Evolutionary conservation across 441 rosid genomes (phyloP).

Genomic region (Populus hybrid): DNA sequence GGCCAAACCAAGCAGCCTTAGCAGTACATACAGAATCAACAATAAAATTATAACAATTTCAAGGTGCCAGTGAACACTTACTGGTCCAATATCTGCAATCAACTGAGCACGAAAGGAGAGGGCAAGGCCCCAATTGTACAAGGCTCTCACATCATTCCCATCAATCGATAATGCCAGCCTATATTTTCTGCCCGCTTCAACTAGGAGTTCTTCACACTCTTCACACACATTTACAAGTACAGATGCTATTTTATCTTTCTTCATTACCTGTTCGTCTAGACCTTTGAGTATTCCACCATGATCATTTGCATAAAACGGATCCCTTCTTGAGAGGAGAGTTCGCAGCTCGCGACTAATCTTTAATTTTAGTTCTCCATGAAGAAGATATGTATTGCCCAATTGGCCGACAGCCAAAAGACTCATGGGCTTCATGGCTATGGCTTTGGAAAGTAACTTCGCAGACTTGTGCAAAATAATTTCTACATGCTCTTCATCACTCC

Average conservation of each 20-base stretch:
- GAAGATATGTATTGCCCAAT: conserved; percentile 69
- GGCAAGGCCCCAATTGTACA: conserved; percentile 82
- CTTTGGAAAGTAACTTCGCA: conserved; percentile 42
- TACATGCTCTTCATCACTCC: conserved; percentile 38
- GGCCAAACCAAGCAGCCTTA: neutral
- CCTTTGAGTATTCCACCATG: conserved; percentile 28
- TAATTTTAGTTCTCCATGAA: conserved; percentile 67
- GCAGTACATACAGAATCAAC: neutral
- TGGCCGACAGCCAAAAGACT: conserved; percentile 69
- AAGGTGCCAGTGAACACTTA: conserved; percentile 28
- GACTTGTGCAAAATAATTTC: conserved; percentile 37
- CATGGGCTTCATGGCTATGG: conserved; percentile 57
- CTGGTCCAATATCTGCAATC: conserved; percentile 76
- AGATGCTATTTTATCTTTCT: conserved; percentile 40
- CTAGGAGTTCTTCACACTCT: conserved; percentile 69
- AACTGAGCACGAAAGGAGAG: conserved; percentile 71
- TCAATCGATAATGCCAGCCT: conserved; percentile 32
- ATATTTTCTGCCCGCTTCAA: conserved; percentile 67
- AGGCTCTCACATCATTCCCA: conserved; percentile 58
- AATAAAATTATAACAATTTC: neutral
- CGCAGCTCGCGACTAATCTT: conserved; percentile 59
- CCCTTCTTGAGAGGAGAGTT: conserved; percentile 41
- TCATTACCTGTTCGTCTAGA: conserved; percentile 17
- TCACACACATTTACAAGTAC: conserved; percentile 52
- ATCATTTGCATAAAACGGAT: conserved; percentile 5